Evolutionary conservation across 1,139 yeast genomes (phyloP).

Genomic region (Pneumocystis sp.): DNA sequence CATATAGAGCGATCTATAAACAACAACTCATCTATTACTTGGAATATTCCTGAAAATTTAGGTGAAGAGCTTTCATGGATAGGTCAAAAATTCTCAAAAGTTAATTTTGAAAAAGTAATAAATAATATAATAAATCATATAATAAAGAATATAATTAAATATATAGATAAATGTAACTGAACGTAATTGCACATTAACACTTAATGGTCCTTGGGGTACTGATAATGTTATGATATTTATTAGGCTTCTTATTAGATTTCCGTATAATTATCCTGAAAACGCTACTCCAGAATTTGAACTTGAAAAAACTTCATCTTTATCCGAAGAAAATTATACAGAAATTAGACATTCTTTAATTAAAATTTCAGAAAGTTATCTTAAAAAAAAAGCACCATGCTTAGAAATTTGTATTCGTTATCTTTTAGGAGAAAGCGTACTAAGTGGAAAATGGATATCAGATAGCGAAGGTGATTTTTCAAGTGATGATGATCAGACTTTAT

Average conservation of each 20-base stretch:
- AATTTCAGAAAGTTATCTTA: conserved; percentile 44
- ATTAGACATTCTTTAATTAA: conserved; percentile 39
- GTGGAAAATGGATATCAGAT: conserved; percentile 16
- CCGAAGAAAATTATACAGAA: conserved; percentile 32
- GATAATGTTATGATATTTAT: conserved; percentile 49
- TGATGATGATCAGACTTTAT: conserved; percentile 17
- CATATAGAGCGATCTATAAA: conserved; percentile 42
- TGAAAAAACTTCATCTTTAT: conserved; percentile 64
- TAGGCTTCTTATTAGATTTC: conserved; percentile 53
- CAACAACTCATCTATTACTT: conserved; percentile 25
- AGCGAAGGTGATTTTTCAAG: conserved; percentile 27
- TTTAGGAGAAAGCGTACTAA: conserved; percentile 62
- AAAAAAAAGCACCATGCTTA: conserved; percentile 49
- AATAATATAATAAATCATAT: background rate
- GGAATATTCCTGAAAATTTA: conserved; percentile 40
- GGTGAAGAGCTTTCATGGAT: conserved; percentile 86
- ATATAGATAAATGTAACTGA: conserved; percentile 58
- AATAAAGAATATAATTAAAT: background rate
- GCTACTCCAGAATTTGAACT: conserved; percentile 44
- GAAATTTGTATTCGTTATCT: conserved; percentile 67
- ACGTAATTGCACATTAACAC: conserved; percentile 58
- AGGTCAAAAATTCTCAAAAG: conserved; percentile 79
- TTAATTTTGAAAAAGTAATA: conserved; percentile 50
- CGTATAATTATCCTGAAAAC: conserved; percentile 51
- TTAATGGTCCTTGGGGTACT: conserved; percentile 59